Base-by-base conservation (phyloP, 805 yeast species). In the Suhomyces faveliae region DNA sequence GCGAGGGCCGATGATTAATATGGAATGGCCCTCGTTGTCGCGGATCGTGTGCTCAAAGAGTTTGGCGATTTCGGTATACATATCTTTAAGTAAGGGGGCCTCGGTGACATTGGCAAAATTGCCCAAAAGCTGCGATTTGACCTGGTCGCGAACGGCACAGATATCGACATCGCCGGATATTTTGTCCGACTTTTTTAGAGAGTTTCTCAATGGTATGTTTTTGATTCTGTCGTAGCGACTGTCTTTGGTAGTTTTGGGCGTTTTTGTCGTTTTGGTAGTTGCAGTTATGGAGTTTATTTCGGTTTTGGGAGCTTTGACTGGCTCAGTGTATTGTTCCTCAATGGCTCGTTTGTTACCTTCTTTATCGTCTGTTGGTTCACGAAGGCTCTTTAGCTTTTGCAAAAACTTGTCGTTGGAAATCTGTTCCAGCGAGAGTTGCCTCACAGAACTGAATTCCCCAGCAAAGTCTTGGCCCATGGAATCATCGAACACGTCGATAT, bases 11-110 rank as follows among this genome's bases (percentile, higher is more conserved):
- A 90, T 74, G 1, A 92, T 50, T 5, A 92, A 68, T 10, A 84
- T 80, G 2, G 97, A 92, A 60, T 88, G 89, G 5, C 96, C 91
- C 52, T 89, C 94, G 23, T 79, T 76, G 51, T 80, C 80, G 20
- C 71, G 68, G 1, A 90, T 74, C 0, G 96, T 84, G 51, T 82
- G 83, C 43, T 80, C 80, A 43, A 91, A 60, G 54, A 88, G 62
- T 10, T 70, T 67, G 51, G 77, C 79, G 1, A 91, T 61, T 51
- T 86, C 86, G 1, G 67, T 51, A 51, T 71, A 71, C 38, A 76
- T 73, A 3, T 57, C 65, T 3, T 69, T 6, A 2, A 68, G 45
- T 1, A 52, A 25, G 3, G 43, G 30, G 1, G 63, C 49, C 21
- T 52, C 46, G 15, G 52, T 41, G 15, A 58, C 6, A 49, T 59